phyloP scores from a whole-genome alignment of 306 rosid genomes.

The Vicia sativa region DNA sequence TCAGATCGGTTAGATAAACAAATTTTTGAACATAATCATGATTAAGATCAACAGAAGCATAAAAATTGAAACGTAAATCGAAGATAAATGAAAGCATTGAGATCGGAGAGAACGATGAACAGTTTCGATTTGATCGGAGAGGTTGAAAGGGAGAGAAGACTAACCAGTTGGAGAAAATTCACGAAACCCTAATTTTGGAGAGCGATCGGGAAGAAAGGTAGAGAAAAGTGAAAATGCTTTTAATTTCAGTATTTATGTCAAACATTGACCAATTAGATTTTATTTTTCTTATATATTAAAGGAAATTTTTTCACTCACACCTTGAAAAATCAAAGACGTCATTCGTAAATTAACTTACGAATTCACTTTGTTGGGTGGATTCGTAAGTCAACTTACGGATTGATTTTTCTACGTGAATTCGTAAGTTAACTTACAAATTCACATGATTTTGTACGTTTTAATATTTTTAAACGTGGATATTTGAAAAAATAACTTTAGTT shows the following conservation, averaged over 20 bases:
- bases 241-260: neutral
- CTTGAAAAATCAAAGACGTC: too few relatives aligned
- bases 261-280: neutral
- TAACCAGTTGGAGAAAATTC: constrained; percentile 38
- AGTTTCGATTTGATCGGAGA: neutral
- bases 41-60: constrained; percentile 12
- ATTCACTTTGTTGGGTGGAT: too few relatives aligned
- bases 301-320: too few relatives aligned
- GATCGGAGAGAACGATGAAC: neutral
- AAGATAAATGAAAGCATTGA: neutral
- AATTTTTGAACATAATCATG: neutral
- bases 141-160: constrained; percentile 37
- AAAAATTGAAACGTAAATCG: constrained; percentile 5
- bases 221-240: constrained; percentile 5
- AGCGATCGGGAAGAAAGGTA: constrained; percentile 35
- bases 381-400: too few relatives aligned
- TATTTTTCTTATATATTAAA: too few relatives aligned
- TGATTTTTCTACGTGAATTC: too few relatives aligned
- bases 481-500: too few relatives aligned
- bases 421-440: too few relatives aligned
- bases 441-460: too few relatives aligned
- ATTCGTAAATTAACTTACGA: too few relatives aligned
- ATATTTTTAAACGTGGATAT: too few relatives aligned
- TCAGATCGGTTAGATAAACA: constrained; percentile 23
- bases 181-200: constrained; percentile 41